phyloP scores from a whole-genome alignment of 2,329 filamentous ascomycete genomes.

The Lecanicillium sp. region DNA sequence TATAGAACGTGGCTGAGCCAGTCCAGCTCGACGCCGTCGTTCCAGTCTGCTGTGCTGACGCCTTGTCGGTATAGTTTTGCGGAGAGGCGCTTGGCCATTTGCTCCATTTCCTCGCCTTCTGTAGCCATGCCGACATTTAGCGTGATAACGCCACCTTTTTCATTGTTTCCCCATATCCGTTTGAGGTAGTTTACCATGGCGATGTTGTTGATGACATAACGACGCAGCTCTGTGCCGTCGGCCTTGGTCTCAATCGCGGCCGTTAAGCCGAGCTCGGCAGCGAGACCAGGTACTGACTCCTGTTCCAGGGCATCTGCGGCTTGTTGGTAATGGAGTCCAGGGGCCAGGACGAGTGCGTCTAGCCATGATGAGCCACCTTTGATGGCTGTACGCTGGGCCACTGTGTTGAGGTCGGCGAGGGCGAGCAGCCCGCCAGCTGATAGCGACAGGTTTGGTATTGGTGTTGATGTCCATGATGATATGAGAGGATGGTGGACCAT shows the following conservation, averaged over 20 bases:
- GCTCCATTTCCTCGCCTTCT: constrained; percentile 15
- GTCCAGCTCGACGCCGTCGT: constrained; percentile 28
- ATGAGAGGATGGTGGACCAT: constrained; percentile 19
- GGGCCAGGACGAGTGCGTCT: constrained; percentile 49
- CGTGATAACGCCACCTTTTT: constrained; percentile 15
- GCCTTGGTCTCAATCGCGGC: constrained; percentile 26
- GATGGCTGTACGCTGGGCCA: constrained; percentile 48
- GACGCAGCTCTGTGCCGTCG: constrained; percentile 19
- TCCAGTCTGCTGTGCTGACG: constrained; percentile 2
- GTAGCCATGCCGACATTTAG: constrained; percentile 18
- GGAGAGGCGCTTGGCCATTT: constrained; percentile 7
- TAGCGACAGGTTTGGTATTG: constrained; percentile 37
- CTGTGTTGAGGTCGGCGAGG: constrained; percentile 49
- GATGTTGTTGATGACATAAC: constrained; percentile 35
- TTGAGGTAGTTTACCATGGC: constrained; percentile 43
- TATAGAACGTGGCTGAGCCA: constrained; percentile 43
- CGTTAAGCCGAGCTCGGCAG: constrained; percentile 16
- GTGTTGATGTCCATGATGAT: constrained; percentile 34
- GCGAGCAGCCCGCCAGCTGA: constrained; percentile 48
- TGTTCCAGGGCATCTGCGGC: constrained; percentile 41
- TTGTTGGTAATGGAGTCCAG: constrained; percentile 55
- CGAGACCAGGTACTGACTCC: constrained; percentile 27
- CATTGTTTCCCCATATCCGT: constrained; percentile 17
- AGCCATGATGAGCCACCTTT: constrained; percentile 48
- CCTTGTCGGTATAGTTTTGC: constrained; percentile 1